Evolutionary conservation across 1,284 basidiomycete genomes (phyloP).

Genomic region (Moesziomyces parantarcticus): DNA sequence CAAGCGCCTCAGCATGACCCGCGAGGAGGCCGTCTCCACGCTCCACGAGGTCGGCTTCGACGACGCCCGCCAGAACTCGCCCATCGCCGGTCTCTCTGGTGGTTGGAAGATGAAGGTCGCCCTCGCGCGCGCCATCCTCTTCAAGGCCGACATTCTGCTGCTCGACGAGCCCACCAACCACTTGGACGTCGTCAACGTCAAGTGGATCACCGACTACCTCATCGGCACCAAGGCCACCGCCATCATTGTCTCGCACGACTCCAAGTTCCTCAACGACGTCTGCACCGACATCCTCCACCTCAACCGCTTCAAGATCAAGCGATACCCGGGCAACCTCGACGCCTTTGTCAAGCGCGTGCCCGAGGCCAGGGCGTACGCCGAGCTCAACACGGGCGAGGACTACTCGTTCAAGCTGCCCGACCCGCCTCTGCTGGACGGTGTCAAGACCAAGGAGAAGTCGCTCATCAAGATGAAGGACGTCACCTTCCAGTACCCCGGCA

Average conservation of each 20-base stretch:
- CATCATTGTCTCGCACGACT: slow-evolving; percentile 69
- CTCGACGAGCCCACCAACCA: slow-evolving; percentile 68
- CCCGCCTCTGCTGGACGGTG: slow-evolving; percentile 67
- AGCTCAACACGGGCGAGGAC: slow-evolving; percentile 67
- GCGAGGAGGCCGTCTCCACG: slow-evolving; percentile 58
- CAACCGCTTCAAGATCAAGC: slow-evolving; percentile 69
- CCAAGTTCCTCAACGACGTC: slow-evolving; percentile 66
- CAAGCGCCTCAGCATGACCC: slow-evolving; percentile 60
- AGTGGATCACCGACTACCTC: slow-evolving; percentile 68
- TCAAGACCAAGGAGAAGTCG: slow-evolving; percentile 69
- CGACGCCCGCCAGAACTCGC: slow-evolving; percentile 62
- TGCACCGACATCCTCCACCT: slow-evolving; percentile 68
- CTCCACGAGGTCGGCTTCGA: slow-evolving; percentile 68
- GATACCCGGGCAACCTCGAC: slow-evolving; percentile 67
- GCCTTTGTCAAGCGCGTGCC: slow-evolving; percentile 68
- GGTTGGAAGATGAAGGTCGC: slow-evolving; percentile 69
- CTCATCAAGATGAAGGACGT: slow-evolving; percentile 68
- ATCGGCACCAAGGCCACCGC: slow-evolving; percentile 60
- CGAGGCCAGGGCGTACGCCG: slow-evolving; percentile 66
- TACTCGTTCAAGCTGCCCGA: slow-evolving; percentile 68
- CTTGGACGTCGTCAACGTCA: slow-evolving; percentile 68
- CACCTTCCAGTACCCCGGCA: slow-evolving; percentile 66
- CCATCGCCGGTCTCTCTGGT: slow-evolving; percentile 67
- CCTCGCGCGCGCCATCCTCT: slow-evolving; percentile 67
- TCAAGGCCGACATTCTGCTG: slow-evolving; percentile 68